Conservation (phyloP, 192 early-diverging fungal genomes). For the Podila epigama region DNA sequence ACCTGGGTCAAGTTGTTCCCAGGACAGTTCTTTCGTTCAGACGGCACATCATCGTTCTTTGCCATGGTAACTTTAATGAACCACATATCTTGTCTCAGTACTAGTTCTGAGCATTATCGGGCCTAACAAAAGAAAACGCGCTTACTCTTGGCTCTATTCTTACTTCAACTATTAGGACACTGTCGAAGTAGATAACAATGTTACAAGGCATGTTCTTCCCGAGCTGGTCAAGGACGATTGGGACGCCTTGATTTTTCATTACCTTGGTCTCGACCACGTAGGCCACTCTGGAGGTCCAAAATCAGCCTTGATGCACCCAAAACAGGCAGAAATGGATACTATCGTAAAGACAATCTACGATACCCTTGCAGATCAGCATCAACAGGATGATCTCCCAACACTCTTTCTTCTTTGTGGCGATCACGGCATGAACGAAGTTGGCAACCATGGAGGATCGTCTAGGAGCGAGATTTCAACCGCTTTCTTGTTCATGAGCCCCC, state of each 20-base stretch:
- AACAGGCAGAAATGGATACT: constrained; percentile 81
- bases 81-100: neutral
- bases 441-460: constrained; percentile 69
- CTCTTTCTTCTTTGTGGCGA: constrained; percentile 83
- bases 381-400: constrained; percentile 55
- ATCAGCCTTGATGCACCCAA: constrained; percentile 74
- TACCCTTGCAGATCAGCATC: constrained; percentile 3
- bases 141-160: constrained; percentile 11
- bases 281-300: constrained; percentile 76
- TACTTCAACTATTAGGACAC: constrained; percentile 64
- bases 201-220: constrained; percentile 69
- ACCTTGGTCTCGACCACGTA: constrained; percentile 85
- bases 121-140: neutral
- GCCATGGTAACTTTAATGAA: constrained; percentile 57
- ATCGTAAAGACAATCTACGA: constrained; percentile 65
- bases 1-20: constrained; percentile 95
- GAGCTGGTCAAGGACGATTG: constrained; percentile 65
- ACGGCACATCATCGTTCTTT: constrained; percentile 73
- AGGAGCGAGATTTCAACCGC: constrained; percentile 61
- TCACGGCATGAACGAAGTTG: constrained; percentile 83
- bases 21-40: constrained; percentile 61
- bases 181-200: constrained; percentile 77
- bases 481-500: constrained; percentile 56
- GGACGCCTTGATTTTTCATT: constrained; percentile 80
- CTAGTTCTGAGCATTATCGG: neutral